Percentiles rank a stretch among this genome's conserved stretches.
phyloP scores from a whole-genome alignment of 1,284 basidiomycete species.

The Tausonia pullulans region DNA sequence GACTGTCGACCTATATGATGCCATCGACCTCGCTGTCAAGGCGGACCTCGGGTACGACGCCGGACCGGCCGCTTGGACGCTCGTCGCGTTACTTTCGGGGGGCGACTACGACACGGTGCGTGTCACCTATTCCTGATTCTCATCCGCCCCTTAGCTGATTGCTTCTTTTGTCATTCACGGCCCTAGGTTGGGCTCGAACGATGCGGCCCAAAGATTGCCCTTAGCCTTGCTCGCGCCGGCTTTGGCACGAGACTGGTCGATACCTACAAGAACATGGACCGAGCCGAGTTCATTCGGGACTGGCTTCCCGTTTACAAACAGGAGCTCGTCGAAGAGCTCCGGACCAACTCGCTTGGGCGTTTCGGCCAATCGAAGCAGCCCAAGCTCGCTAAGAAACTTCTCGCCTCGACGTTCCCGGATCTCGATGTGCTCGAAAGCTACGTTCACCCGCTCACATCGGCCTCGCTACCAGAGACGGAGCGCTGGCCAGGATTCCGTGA shows the following conservation, averaged over 20 bases:
- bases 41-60: neutral
- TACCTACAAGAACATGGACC: neutral
- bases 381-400: constrained; percentile 1
- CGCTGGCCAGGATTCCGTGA: too few relatives aligned
- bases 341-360: neutral
- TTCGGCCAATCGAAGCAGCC: neutral
- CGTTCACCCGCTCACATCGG: constrained; percentile 9
- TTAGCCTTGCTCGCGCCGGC: constrained; percentile 8
- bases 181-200: constrained; percentile 1
- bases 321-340: neutral
- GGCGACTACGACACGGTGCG: constrained; percentile 16
- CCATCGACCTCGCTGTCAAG: neutral
- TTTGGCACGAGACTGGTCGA: constrained; percentile 1
- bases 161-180: neutral
- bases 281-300: neutral
- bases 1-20: neutral
- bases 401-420: neutral
- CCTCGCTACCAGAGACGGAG: neutral
- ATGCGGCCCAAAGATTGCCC: constrained; percentile 5
- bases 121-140: neutral
- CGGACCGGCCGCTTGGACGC: neutral
- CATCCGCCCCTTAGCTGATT: too few relatives aligned
- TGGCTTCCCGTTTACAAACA: constrained; percentile 4
- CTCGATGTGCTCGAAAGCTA: constrained; percentile 6
- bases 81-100: constrained; percentile 2